These are phyloP conservation scores for Apiotrichum gamsii DNA, from an alignment of 1,284 basidiomycete genomes.

Conservation along the genomic window DNA sequence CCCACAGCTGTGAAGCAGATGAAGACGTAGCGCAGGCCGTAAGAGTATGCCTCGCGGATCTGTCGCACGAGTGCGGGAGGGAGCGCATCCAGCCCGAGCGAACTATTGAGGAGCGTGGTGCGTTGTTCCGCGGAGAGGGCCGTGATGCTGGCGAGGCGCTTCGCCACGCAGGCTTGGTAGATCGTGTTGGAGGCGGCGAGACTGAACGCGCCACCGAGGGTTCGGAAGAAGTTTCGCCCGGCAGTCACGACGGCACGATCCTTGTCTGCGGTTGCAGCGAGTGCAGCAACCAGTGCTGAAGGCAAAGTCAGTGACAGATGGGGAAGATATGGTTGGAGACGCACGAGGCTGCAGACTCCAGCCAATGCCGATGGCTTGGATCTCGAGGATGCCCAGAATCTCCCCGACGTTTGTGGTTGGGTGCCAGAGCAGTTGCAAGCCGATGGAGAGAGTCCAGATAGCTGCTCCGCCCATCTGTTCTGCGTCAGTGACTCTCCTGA, in stretches of 20 bases:
- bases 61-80: neutral
- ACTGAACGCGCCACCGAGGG: slow-evolving; percentile 29
- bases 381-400: slow-evolving; percentile 19
- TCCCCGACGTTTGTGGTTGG: slow-evolving; percentile 9
- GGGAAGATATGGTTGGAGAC: too few relatives aligned
- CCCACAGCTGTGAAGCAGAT: slow-evolving; percentile 21
- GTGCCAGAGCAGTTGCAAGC: slow-evolving; percentile 22
- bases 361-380: slow-evolving; percentile 25
- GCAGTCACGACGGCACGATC: slow-evolving; percentile 32
- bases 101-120: neutral
- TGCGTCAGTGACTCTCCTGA: too few relatives aligned
- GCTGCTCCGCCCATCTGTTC: slow-evolving; percentile 20
- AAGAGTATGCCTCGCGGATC: slow-evolving; percentile 21
- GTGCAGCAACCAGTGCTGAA: slow-evolving; percentile 26
- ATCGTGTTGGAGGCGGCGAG: slow-evolving; percentile 29
- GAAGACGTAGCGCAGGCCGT: slow-evolving; percentile 25
- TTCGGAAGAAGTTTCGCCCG: slow-evolving; percentile 30
- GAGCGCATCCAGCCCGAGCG: slow-evolving; percentile 10
- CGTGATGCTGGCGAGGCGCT: slow-evolving; percentile 5
- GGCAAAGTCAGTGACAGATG: neutral
- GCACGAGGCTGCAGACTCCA: slow-evolving; percentile 25
- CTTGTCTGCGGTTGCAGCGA: slow-evolving; percentile 19
- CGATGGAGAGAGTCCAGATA: slow-evolving; percentile 21
- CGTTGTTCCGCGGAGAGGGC: slow-evolving; percentile 8
- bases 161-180: slow-evolving; percentile 21